phyloP scores from a whole-genome alignment of 208 protist species.

The Leishmania guyanensis region DNA sequence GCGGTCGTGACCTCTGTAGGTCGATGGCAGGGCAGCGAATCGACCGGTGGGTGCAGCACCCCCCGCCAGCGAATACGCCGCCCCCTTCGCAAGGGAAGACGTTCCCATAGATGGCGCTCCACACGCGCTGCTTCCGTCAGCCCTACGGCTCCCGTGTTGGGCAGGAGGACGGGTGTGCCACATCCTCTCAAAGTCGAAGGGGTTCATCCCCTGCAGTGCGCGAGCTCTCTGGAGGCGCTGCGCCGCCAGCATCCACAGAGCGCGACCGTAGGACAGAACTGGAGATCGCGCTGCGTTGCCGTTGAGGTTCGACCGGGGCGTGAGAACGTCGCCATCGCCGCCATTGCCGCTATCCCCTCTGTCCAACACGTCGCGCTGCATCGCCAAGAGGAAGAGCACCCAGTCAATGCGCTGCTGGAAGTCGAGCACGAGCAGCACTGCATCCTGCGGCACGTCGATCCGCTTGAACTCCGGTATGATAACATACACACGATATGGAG shows the following conservation, averaged over 20 bases:
- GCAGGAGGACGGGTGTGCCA: background rate
- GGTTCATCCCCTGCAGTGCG: conserved; percentile 37
- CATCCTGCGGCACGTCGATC: conserved; percentile 31
- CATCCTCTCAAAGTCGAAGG: conserved; percentile 23
- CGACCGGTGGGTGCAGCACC: background rate
- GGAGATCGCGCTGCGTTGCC: background rate
- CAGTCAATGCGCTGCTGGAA: conserved; percentile 58
- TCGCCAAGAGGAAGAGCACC: conserved; percentile 48
- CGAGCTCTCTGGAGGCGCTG: conserved; percentile 44
- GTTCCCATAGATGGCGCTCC: background rate
- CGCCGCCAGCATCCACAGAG: conserved; percentile 77
- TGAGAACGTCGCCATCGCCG: background rate
- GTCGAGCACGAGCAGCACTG: conserved; percentile 67
- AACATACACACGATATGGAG: conserved; percentile 55
- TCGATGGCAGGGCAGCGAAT: background rate
- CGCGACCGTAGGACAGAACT: conserved; percentile 61
- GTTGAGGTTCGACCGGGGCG: background rate
- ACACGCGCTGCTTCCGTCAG: background rate
- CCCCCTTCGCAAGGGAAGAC: background rate
- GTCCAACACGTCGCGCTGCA: conserved; percentile 12
- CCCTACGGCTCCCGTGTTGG: background rate
- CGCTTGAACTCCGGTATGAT: conserved; percentile 44
- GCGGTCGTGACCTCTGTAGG: background rate
- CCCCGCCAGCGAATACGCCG: background rate
- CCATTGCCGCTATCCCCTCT: background rate